Evolutionary conservation across 106 monocot genomes (phyloP), one percentile per base, ranked within the genome.

Genomic region (Dioscorea alata): DNA sequence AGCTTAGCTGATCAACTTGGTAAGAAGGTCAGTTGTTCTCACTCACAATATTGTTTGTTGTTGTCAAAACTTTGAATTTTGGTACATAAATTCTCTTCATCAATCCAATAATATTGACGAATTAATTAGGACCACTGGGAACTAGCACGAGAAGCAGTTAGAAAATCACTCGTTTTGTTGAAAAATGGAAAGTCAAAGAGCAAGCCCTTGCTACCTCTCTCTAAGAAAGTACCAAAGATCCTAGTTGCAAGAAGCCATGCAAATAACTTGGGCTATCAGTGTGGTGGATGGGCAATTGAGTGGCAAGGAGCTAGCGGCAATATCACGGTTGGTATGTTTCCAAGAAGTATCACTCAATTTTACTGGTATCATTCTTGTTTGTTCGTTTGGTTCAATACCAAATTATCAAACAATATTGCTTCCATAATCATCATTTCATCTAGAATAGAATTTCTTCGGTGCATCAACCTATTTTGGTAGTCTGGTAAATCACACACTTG

Each of bases 91-190:
- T 19, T 19, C 54, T 13, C 23, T n/a, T n/a, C n/a, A n/a, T n/a
- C n/a, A n/a, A n/a, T n/a, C n/a, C n/a, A n/a, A n/a, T n/a, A n/a
- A n/a, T n/a, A 61, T 48, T 73, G 61, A 10, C 42, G 42, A 22
- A 48, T 28, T 32, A 4, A 59, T 69, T 70, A 96, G 96, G 89
- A 88, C 60, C 96, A 96, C 70, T 77, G 91, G 65, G 91, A 90
- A 2, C 60, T 93, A 80, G 90, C 90, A 17, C 87, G 94, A 68
- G 87, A 94, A 81, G 94, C 94, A 15, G 94, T 94, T 20, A 78
- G 94, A 67, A 90, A 88, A 81, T 94, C 94, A 7, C 78, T 94
- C 13, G 94, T 94, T 42, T 74, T 94, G 16, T 56, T 94, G 71
- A 94, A 94, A 70, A 89, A 89, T 63, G 81, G 84, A 33, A 75